Base-by-base conservation (phyloP, 441 rosid species). In the Jatropha multifida region DNA sequence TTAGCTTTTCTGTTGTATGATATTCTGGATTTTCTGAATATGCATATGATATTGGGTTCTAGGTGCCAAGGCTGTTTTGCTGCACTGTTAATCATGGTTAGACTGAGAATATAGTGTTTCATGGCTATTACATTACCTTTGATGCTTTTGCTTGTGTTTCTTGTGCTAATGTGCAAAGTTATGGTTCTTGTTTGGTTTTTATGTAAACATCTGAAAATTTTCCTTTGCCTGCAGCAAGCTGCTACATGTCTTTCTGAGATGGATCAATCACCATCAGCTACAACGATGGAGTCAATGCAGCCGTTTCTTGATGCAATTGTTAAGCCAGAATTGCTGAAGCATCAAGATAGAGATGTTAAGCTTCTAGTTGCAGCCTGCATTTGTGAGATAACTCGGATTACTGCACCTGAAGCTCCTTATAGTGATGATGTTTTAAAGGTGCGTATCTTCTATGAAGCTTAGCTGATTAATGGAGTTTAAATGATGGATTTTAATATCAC, bases 341-440 rank as follows among this genome's bases (percentile, higher is more conserved):
- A 97, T 89, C 98, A 88, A 83, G 99, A 97, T 79, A 92, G 84
- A 87, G 99, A 97, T 77, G 93, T 90, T 77, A 93, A 91, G 83
- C 99, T 97, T 90, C 91, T 97, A 76, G 90, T 97, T 82, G 98
- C 99, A 17, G 89, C 97, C 41, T 97, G 98, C 74, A 84, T 97
- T 75, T 97, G 99, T 78, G 99, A 97, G 86, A 91, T 94, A 77
- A 93, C 99, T 75, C 92, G 99, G 73, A 88, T 97, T 66, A 93
- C 99, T 76, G 99, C 99, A n/a, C 99, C 99, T 59, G 98, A 93
- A 84, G 97, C 99, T 76, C 99, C 99, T 75, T 97, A 94, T 74
- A 83, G 81, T 73, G 99, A 93, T 84, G 96, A 88, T 65, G 82
- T 86, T 78, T 81, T 97, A 77, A 97, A 92, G 99, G 99, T 95